Base-by-base conservation (phyloP, 257 asterid genomes). In the Hygrophila difformis region DNA sequence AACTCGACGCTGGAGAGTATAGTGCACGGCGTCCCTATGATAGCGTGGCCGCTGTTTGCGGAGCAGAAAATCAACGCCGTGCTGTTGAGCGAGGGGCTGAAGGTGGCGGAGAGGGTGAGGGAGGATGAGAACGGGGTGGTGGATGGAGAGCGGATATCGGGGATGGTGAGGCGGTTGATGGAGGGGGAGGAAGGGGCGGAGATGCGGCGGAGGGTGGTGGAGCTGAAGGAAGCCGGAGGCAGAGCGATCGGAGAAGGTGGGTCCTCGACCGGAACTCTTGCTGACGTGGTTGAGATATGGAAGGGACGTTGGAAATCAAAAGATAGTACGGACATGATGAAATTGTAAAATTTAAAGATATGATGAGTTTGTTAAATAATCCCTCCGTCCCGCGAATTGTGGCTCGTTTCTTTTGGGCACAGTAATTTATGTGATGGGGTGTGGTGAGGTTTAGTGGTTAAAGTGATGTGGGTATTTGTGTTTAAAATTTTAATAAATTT, bases 31-130 rank as follows among this genome's bases (percentile, higher is more conserved):
- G 65, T 74, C 16, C 77, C 80, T 0, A 5, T 76, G 8, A 66
- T 72, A 24, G 73, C 70, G 1, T 72, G 84, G 84, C 84, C 78
- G 8, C 53, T 72, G 0, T 69, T 19, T 12, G 79, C 72, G 0
- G 78, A 76, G 59, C 84, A 76, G 8, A 65, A 33, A 37, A 72
- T 63, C 75, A 72, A 62, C n/a, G 67, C 75, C 0, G 68, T 59
- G 0, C 2, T 72, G 49, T 1, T 72, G 13, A 53, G 49, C 8
- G 59, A 65, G 7, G 63, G 7, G 8, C 16, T 59, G 45, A 55
- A 54, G 39, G 62, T 65, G 34, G 63, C 55, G 1, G 1, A 52
- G 9, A 41, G 64, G 45, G 46, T 34, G 4, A 4, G 1, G 29
- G 67, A 46, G 66, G 43, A 42, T 29, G 60, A 47, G 22, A 42